Conservation (phyloP, 495 filamentous ascomycete species). For the Beverwykella pulmonaria region DNA sequence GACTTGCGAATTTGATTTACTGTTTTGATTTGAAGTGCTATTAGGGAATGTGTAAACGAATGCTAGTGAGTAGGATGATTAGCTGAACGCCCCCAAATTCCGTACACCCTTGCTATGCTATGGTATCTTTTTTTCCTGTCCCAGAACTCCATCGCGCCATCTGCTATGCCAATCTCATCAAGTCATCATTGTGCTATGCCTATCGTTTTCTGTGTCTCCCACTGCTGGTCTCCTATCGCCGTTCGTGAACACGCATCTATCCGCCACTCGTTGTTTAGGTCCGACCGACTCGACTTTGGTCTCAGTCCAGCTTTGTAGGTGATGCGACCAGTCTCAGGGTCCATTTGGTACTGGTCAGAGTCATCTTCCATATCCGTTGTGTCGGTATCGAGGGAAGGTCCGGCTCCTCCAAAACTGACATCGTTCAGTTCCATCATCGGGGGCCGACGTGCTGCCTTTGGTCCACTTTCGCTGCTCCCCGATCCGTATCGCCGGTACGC, state of each 20-base stretch:
- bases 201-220: neutral
- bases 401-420: neutral
- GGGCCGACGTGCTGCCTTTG: slow-evolving; percentile 1
- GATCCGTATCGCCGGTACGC: neutral
- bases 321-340: slow-evolving; percentile 15
- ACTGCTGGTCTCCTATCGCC: neutral
- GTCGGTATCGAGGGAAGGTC: neutral
- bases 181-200: slow-evolving; percentile 1
- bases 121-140: neutral
- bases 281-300: neutral
- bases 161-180: neutral
- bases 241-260: neutral
- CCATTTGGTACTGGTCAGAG: neutral
- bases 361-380: slow-evolving; percentile 5
- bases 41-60: neutral
- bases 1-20: too few species aligned
- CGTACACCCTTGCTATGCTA: neutral
- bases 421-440: neutral
- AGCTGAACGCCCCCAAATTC: neutral
- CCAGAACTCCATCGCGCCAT: neutral
- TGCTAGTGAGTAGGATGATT: neutral
- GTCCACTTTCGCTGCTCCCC: neutral
- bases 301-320: neutral
- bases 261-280: neutral
- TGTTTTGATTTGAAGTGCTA: too few species aligned